Conservation (phyloP, 495 filamentous ascomycete species). For the Aspergillus avenaceus region DNA sequence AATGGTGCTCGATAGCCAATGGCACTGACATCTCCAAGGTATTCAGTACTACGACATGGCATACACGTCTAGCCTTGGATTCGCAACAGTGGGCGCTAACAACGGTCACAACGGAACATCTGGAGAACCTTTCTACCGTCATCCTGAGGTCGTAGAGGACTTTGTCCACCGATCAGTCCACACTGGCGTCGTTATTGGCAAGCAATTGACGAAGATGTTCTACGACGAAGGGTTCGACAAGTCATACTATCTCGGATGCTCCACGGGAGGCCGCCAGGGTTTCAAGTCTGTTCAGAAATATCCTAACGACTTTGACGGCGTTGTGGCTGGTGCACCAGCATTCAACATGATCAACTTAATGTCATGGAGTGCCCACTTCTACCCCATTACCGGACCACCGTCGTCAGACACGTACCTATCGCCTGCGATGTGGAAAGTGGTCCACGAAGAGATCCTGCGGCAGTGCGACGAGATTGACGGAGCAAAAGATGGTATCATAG, state of each 20-base stretch:
- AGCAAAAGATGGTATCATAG: constrained; percentile 60
- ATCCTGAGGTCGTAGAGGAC: constrained; percentile 49
- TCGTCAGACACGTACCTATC: constrained; percentile 49
- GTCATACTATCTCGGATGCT: constrained; percentile 55
- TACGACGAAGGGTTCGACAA: constrained; percentile 42
- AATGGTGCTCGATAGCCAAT: no score
- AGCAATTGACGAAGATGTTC: constrained; percentile 43
- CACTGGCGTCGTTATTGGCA: constrained; percentile 49
- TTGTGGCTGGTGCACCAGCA: constrained; percentile 55
- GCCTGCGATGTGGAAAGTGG: constrained; percentile 42
- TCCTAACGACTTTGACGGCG: constrained; percentile 60
- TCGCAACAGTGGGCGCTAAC: constrained; percentile 54
- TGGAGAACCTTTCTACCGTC: constrained; percentile 46
- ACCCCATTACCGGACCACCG: constrained; percentile 41
- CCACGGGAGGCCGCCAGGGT: constrained; percentile 52
- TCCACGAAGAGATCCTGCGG: constrained; percentile 54
- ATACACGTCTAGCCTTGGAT: constrained; percentile 44
- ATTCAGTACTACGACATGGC: constrained; percentile 45
- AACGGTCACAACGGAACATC: constrained; percentile 55
- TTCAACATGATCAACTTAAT: constrained; percentile 47
- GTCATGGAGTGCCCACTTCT: constrained; percentile 54
- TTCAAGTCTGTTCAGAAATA: constrained; percentile 48
- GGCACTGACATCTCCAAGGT: constrained; percentile 16
- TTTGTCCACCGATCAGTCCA: constrained; percentile 46
- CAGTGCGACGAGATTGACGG: constrained; percentile 68